Evolutionary conservation across 768 basidiomycete species (phyloP), one percentile per base, ranked within the genome.

Genomic region (Hydnomerulius pinastri): DNA sequence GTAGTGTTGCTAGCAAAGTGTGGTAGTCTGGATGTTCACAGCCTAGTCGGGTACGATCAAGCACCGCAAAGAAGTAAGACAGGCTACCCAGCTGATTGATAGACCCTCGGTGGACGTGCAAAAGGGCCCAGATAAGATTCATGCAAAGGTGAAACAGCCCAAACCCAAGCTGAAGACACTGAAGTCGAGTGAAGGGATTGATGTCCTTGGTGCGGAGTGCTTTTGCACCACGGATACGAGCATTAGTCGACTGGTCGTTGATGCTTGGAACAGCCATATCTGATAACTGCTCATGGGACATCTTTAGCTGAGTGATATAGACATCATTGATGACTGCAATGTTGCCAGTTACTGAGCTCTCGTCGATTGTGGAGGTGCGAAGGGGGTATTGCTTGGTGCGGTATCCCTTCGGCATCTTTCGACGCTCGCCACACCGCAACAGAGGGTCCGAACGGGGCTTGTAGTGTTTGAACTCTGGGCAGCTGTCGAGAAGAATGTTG

Each of bases 1-100:
- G 9, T 1, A 60, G 48, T 0, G 40, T 52, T 0, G 44, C 9
- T 0, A 69, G 35, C 0, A 73, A 57, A 0, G 70, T 63, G 23
- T 73, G 67, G 23, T 71, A 74, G 44, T 74, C 63, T 0, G 71
- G 72, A 3, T 73, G 62, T 18, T 71, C 55, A 0, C 54, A 43
- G 4, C 62, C 65, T 5, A 74, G 62, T 0, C 63, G 23, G 2
- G 50, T 43, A 3, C 21, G 50, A 25, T 71, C 62, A 0, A 75
- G 54, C 2, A 71, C 8, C 0, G 52, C 37, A 47, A 73, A 73
- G 18, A 67, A 63, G 46, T 66, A 57, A 1, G 63, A 48, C 2
- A 73, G 55, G 17, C 61, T 66, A 1, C 68, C 69, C 1, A 54
- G 3, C 9, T 64, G 48, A 2, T 35, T 32, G 4, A 58, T 20